Base-by-base conservation (phyloP, 805 yeast species). In the Wickerhamiella kazuoi region DNA sequence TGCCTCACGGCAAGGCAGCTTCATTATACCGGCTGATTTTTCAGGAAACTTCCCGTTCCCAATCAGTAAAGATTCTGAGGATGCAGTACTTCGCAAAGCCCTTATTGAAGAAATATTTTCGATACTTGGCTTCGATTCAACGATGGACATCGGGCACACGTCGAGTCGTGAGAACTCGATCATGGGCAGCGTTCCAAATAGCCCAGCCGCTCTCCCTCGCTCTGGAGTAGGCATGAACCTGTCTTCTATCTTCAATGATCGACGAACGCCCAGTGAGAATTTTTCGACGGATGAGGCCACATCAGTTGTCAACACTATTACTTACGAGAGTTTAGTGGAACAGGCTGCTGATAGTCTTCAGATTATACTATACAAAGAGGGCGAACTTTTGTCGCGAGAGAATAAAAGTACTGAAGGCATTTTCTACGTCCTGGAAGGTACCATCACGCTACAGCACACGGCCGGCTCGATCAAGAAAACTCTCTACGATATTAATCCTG, bases 391-490 rank as follows among this genome's bases (percentile, higher is more conserved):
- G 1, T 71, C 79, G 9, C 67, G 72, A 39, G 80, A 79, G 44
- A 73, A 77, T 37, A 69, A 74, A 13, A 65, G 68, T 36, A 72
- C 76, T 35, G 71, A 76, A 1, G 98, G 97, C 0, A 54, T 87
- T 11, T 82, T 65, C 52, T 87, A 78, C 51, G 76, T 87, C 3
- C 70, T 87, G 37, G 78, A 77, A 40, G 98, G 98, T 2, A 50
- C 65, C 4, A 58, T 87, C 29, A 83, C 79, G 33, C 80, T 83
- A 0, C 61, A 64, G 5, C 68, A 68, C 46, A 52, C 55, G n/a
- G 68, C 65, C 38, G 39, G 44, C 39, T 40, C 43, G 31, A 41
- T 33, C 15, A 44, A 44, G 31, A 36, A 46, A 7, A 46, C 45
- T 5, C 48, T 81, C 1, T 76, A 75, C 47, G 67, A 74, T 0